These are phyloP conservation scores for slime mould (Dictyostelium discoideum) DNA, from an alignment of 78 protist genomes.

Conservation along the genomic window DNA sequence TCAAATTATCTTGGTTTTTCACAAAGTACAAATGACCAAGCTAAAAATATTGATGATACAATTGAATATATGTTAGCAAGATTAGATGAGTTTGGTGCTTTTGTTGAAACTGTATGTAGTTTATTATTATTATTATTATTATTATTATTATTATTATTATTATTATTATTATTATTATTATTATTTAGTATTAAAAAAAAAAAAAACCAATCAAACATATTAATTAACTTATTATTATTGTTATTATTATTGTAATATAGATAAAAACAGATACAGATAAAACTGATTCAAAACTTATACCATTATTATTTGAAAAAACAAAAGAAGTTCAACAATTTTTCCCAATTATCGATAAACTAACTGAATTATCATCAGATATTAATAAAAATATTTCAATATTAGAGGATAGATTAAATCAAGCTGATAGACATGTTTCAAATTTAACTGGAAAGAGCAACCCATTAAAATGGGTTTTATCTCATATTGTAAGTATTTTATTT, in stretches of 20 bases:
- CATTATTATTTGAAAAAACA: constrained; percentile 34
- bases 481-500: constrained; percentile 67
- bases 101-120: constrained; percentile 49
- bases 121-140: too few relatives aligned
- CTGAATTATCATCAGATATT: constrained; percentile 6
- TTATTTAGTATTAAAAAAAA: too few relatives aligned
- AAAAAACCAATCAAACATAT: background rate
- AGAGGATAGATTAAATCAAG: constrained; percentile 62
- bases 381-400: constrained; percentile 12
- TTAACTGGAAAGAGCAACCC: constrained; percentile 51
- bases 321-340: constrained; percentile 62
- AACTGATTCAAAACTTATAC: constrained; percentile 56
- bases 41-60: constrained; percentile 38
- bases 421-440: constrained; percentile 64
- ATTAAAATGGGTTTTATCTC: constrained; percentile 68
- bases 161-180: too few relatives aligned
- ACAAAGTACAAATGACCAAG: constrained; percentile 71
- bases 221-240: background rate
- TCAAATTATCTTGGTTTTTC: constrained; percentile 55
- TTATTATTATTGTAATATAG: too few relatives aligned
- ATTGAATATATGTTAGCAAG: constrained; percentile 74
- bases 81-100: constrained; percentile 75
- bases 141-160: too few relatives aligned
- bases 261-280: constrained; percentile 66
- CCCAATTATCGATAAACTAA: constrained; percentile 41